Base-by-base conservation (phyloP, 2,329 filamentous ascomycete genomes). In the Aspergillus pseudoterreus region DNA sequence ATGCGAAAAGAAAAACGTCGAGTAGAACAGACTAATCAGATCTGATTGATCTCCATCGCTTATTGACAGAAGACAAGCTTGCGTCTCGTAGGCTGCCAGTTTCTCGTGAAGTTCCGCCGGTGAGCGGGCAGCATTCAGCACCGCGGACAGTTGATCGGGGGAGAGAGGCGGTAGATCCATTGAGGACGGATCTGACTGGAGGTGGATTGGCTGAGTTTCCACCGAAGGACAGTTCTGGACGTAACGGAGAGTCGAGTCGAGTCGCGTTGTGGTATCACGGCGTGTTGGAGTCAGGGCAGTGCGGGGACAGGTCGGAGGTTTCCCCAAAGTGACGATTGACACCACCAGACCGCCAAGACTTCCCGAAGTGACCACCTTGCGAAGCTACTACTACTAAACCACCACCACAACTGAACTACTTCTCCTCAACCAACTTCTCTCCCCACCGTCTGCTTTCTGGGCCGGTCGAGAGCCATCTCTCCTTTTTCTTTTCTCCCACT, bases 351-450 rank as follows among this genome's bases (percentile, higher is more conserved):
- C 57, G 70, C 70, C 70, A 73, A 73, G 71, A 63, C 60, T 55
- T n/a, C 15, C 56, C 58, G 61, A 70, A 71, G 66, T 69, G 70
- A 72, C 69, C 70, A 72, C 69, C 70, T 72, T 69, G 69, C 68
- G 65, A 60, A 70, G 66, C 68, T 69, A 30, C 27, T 30, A 30
- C 27, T 30, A 30, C 19, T 19, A 19, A n/a, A n/a, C 27, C 6
- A 10, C 27, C 27, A 30, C 27, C 27, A 30, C 27, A 30, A 30
- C 27, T 11, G 27, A 30, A 30, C 9, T 30, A 30, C 27, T 30
- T 10, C 59, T 62, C 58, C 62, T 55, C 53, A 43, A 17, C 52
- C 56, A 56, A 53, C 57, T 57, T 53, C 51, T 52, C 59, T 59
- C 54, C 55, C 63, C 54, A 53, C 56, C 48, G n/a, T 56, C 52